Base-by-base conservation (phyloP, 805 yeast species). In the Cyberlindnera meyerae region DNA sequence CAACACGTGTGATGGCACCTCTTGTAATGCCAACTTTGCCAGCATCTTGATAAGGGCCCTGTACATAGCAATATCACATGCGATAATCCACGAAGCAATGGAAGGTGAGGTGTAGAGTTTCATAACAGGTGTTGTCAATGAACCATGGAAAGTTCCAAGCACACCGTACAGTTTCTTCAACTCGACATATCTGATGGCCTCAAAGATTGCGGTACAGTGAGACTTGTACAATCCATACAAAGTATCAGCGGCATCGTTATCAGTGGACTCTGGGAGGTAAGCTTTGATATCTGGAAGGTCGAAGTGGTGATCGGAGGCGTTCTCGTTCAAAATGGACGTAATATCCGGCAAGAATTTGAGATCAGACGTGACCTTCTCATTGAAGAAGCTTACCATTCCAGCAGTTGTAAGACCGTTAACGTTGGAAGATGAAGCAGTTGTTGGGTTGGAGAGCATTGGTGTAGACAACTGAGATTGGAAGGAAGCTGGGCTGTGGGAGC, bases 41-140 rank as follows among this genome's bases (percentile, higher is more conserved):
- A 86, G 59, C 71, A 79, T 70, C 45, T 72, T 73, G 16, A 80
- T 65, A 48, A 75, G 59, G 24, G 67, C 65, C 39, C 56, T 55
- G 58, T 80, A 83, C 60, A 80, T 70, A n/a, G 72, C 62, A 41
- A 70, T 50, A 55, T 87, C 95, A 53, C 87, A 82, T 31, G 71
- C 62, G 22, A 67, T 49, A n/a, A 82, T 68, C 94, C 95, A 86
- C 12, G 69, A 69, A 5, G 66, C 49, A 11, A 77, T 49, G 6
- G 61, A 58, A 11, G 72, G 72, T 9, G 71, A 62, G 6, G 66
- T 66, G 51, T 79, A 73, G 16, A 85, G 60, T 47, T 73, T 73
- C 51, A 70, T 73, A 27, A 79, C 82, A 4, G 83, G 82, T 0
- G 76, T 65, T 0, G 88, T 76, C 36, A 85, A 65, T 1, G 75